Percentiles rank a stretch among this genome's conserved stretches.
These are phyloP conservation scores for Vaccinium corymbosum DNA, from an alignment of 148 eudicot species.

Conservation along the genomic window DNA sequence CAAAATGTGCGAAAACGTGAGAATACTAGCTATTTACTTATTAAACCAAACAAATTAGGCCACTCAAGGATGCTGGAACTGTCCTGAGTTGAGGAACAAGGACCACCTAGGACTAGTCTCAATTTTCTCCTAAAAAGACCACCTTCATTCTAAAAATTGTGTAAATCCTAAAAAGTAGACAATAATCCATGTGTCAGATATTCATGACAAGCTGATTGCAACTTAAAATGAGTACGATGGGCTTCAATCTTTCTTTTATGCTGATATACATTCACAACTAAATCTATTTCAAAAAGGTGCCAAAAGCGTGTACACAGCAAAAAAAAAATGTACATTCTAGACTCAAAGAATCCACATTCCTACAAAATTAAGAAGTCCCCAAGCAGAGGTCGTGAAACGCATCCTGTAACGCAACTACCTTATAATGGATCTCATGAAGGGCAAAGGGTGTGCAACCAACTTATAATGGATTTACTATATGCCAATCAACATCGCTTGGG, in stretches of 20 bases:
- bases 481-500: neutral
- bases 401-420: neutral
- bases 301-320: neutral
- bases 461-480: neutral
- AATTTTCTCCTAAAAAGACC: constrained; percentile 3
- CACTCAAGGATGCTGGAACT: neutral
- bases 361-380: neutral
- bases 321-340: neutral
- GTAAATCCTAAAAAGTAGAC: neutral
- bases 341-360: neutral
- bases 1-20: neutral
- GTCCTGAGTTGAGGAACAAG: neutral
- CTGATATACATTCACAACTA: neutral
- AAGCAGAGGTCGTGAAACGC: neutral
- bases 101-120: neutral
- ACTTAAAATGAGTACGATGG: neutral
- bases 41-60: neutral
- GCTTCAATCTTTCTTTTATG: neutral
- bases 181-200: neutral
- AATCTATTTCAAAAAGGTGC: neutral
- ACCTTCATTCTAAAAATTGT: neutral
- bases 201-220: neutral
- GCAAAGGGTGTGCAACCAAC: neutral
- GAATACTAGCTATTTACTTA: neutral
- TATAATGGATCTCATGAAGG: neutral